These are phyloP conservation scores for Prunus mira DNA, from an alignment of 306 rosid genomes.

Conservation along the genomic window DNA sequence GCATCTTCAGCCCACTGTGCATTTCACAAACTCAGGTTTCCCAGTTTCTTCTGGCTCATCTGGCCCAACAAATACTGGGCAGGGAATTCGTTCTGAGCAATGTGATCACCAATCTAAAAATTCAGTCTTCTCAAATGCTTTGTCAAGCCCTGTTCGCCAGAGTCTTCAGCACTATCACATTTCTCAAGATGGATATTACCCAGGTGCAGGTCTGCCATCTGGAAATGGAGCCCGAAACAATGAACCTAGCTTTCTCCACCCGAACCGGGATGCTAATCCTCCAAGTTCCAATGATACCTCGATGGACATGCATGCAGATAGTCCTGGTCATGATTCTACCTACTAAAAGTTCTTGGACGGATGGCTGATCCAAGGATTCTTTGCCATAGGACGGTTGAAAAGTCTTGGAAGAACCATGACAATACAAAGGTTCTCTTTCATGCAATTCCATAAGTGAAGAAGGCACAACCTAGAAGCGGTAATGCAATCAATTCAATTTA, in stretches of 20 bases:
- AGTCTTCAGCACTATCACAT: conserved; percentile 78
- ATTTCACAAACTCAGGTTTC: conserved; percentile 44
- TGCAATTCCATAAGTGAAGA: conserved; percentile 27
- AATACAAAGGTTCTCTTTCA: conserved; percentile 25
- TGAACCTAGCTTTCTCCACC: conserved; percentile 49
- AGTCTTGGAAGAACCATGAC: conserved; percentile 28
- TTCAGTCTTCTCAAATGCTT: conserved; percentile 73
- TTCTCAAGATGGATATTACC: conserved; percentile 24
- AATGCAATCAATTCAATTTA: conserved; percentile 26
- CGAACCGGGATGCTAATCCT: conserved; percentile 47
- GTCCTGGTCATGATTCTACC: conserved; percentile 31
- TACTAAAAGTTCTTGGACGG: conserved; percentile 17
- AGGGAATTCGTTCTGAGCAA: conserved; percentile 58
- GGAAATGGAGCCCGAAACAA: conserved; percentile 54
- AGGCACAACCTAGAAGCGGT: conserved; percentile 22
- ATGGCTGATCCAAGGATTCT: conserved; percentile 10
- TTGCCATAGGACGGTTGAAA: conserved; percentile 11
- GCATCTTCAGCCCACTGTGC: conserved; percentile 49
- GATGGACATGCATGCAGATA: conserved; percentile 93
- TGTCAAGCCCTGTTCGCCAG: conserved; percentile 75
- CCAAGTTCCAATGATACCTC: conserved; percentile 64
- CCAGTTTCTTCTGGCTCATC: conserved; percentile 55
- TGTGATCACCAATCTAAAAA: conserved; percentile 70
- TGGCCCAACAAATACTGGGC: conserved; percentile 42
- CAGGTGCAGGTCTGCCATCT: conserved; percentile 38